Evolutionary conservation across 78 protist species (phyloP), one percentile per base, ranked within the genome.

Genomic region (Bodo saltans): DNA sequence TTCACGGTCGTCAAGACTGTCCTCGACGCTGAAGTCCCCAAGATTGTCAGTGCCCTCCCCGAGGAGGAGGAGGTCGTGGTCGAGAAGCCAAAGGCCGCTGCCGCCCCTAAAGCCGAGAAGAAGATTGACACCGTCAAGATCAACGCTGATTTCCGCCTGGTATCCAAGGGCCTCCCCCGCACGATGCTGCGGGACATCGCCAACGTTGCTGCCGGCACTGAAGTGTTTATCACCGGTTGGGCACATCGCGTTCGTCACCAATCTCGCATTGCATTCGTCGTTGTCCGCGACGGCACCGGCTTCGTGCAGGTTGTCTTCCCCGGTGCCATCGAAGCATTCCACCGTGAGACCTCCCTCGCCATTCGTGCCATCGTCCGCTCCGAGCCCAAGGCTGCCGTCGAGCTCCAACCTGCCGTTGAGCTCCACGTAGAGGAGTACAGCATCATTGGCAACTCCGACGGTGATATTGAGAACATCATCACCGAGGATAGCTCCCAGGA

Each of bases 211-310:
- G 79, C 32, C 26, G 96, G 85, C 37, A 12, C 68, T 40, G 84
- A 95, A 38, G 93, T 95, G 47, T 11, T 30, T n/a, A 84, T 95
- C 35, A 0, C 26, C 17, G 98, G 95, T 32, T 96, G 99, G 99
- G 90, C 90, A 38, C 96, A 93, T 73, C 79, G 74, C 29, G 23
- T 90, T 37, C 93, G 99, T 68, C 60, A 53, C 12, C 87, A 83
- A 39, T 87, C 89, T 38, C 85, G 75, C 70, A 53, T 95, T 39
- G 34, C 75, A 33, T 96, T 96, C 81, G n/a, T 96, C 8, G 90
- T 87, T 33, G 85, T 96, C 30, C 86, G 99, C 33, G 99, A 96
- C 73, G 99, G 99, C 53, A 89, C 97, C 68, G 97, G 96, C 37
- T 92, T 37, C 78, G 78, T 93, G 53, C 99, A 95, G 84, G 42